Base-by-base conservation (phyloP, 768 basidiomycete genomes). In the Phylloporus sp. region DNA sequence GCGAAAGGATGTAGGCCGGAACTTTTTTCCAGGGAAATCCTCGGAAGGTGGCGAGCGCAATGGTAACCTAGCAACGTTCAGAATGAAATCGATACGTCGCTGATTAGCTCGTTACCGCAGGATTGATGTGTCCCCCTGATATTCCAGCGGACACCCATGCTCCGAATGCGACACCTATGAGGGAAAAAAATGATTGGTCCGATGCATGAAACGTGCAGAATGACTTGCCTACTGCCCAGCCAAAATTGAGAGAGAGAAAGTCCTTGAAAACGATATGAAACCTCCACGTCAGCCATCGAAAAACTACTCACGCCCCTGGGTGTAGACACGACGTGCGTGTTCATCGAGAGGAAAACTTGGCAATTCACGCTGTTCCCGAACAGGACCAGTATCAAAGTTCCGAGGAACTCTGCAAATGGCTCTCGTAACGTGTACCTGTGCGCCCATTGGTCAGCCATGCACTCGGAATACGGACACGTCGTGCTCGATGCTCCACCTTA, bases 11-110 rank as follows among this genome's bases (percentile, higher is more conserved):
- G 62, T 79, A 86, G 20, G 66, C 72, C 1, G 86, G 86, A 1
- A 87, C 86, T 66, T 90, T 89, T 54, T 71, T 73, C 81, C 81
- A 83, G 0, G 86, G 84, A 64, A 89, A 87, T 21, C 76, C 78
- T 51, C 85, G 77, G 64, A 80, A 84, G 2, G 76, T 66, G 10
- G 82, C 82, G 21, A 85, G 61, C 13, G 78, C 72, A 33, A 89
- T 59, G 5, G 87, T 89, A 24, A 87, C 69, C 79, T 81, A 26
- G 20, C 38, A 31, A 8, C 11, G 24, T 40, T 33, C 24, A 39
- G 38, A 36, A 26, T 5, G 10, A 13, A 37, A 37, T 42, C n/a
- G 15, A 28, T 24, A 24, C 4, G 20, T 20, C 10, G 23, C 8
- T 14, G 63, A 14, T 20, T 24, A 33, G 15, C 10, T 38, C 10